phyloP scores from a whole-genome alignment of 495 filamentous ascomycete genomes.

The Tuber umbilicatum region DNA sequence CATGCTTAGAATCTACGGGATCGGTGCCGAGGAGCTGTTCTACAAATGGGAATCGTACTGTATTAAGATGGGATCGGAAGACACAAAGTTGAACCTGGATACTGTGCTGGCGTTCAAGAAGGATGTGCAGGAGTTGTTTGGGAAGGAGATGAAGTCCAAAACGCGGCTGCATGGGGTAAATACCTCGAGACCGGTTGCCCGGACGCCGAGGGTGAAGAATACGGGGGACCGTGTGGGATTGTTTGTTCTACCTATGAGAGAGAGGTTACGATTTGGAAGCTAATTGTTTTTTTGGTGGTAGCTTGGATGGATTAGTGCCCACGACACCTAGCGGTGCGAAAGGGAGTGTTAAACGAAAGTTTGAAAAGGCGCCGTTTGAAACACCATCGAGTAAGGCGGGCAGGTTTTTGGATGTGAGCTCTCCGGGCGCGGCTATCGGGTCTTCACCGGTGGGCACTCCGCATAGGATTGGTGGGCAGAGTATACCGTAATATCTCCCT shows the following conservation, averaged over 20 bases:
- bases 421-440: conserved; percentile 14
- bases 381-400: conserved; percentile 26
- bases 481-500: conserved; percentile 8
- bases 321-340: conserved; percentile 51
- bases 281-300: conserved; percentile 39
- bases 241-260: conserved; percentile 15
- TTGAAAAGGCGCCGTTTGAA: conserved; percentile 44
- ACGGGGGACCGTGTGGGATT: conserved; percentile 14
- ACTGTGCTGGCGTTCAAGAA: conserved; percentile 72
- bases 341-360: conserved; percentile 59
- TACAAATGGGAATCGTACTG: conserved; percentile 98
- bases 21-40: conserved; percentile 74
- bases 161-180: conserved; percentile 49
- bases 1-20: conserved; percentile 71
- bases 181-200: conserved; percentile 47
- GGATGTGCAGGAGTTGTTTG: conserved; percentile 74
- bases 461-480: not conserved
- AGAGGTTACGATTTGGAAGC: not conserved
- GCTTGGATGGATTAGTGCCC: conserved; percentile 71
- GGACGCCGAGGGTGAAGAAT: conserved; percentile 21
- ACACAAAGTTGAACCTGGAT: conserved; percentile 61
- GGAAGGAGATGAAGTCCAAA: conserved; percentile 61
- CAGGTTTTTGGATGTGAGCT: conserved; percentile 7
- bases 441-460: conserved; percentile 29
- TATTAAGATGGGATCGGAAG: conserved; percentile 76